Evolutionary conservation across 2,329 filamentous ascomycete species (phyloP).

Genomic region (Aspergillus amoenus): DNA sequence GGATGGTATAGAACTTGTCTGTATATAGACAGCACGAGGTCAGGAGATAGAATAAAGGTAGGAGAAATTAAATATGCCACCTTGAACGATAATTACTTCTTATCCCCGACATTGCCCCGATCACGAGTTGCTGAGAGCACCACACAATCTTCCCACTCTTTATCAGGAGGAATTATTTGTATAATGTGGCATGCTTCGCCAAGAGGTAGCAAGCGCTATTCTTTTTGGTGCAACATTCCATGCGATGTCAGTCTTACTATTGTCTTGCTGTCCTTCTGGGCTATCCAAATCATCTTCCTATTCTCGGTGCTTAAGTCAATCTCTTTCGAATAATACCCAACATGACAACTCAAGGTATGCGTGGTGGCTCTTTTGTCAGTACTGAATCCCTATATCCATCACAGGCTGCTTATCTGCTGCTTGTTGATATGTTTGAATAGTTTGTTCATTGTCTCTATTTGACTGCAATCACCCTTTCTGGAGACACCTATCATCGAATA

Average conservation of each 20-base stretch:
- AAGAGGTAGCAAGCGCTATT: neutral
- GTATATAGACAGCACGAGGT: neutral
- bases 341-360: neutral
- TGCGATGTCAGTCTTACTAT: neutral
- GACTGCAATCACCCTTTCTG: no score
- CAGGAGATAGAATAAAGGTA: neutral
- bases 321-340: neutral
- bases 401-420: no score
- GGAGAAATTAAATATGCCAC: neutral
- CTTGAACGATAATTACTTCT: neutral
- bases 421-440: no score
- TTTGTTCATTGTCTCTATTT: no score
- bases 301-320: neutral
- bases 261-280: neutral
- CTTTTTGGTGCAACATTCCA: neutral
- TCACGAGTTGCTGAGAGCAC: neutral
- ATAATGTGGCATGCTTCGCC: slow-evolving; percentile 1
- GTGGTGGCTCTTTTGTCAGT: neutral
- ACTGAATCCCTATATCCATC: no score
- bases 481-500: no score
- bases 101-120: neutral
- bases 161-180: no score
- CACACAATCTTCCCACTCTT: neutral
- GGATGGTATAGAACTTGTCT: neutral
- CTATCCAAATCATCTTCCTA: neutral